Evolutionary conservation across 371 early-diverging fungal species (phyloP), one percentile per base, ranked within the genome.

Genomic region (Apophysomyces ossiformis): DNA sequence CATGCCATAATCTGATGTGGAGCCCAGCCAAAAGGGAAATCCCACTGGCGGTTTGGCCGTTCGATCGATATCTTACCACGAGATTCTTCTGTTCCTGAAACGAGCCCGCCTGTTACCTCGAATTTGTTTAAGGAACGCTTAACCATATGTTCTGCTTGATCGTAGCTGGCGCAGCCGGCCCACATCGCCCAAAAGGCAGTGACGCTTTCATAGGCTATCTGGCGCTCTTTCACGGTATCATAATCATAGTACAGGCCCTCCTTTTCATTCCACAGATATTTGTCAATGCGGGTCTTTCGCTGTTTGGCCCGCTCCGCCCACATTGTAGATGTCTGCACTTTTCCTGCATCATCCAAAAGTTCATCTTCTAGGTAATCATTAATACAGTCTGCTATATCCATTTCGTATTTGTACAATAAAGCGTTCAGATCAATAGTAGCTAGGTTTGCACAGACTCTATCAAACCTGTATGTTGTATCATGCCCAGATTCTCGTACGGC

Each of bases 1-100:
- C 98, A 97, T 1, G 96, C 92, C 70, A 97, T 80, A 35, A 97
- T 96, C 77, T 97, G 98, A 78, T 96, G 97, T 60, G 98, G 98
- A 16, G 96, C 96, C 98, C 98, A 96, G n/a, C 98, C 95, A 69
- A 87, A 95, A 0, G 93, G 95, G 69, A 88, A 95, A 64, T 97
- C 97, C 97, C 97, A 96, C 71, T 97, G 98, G 38, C 97, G 88
- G 65, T 92, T 93, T 26, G 97, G 97, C n/a, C 98, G 83, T 61
- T 89, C 89, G 16, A 92, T 70, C 7, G 87, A 72, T 38, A 91
- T 87, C 7, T 63, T 41, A 15, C 95, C 95, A 32, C 95, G 87
- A 7, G 93, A 93, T 70, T 82, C 81, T 64, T 93, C 93, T 1
- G 95, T 95, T 16, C 95, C 94, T 60, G 44, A 86, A 5, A 95